Conservation (phyloP, 768 basidiomycete species). For the Podaxis sp. region DNA sequence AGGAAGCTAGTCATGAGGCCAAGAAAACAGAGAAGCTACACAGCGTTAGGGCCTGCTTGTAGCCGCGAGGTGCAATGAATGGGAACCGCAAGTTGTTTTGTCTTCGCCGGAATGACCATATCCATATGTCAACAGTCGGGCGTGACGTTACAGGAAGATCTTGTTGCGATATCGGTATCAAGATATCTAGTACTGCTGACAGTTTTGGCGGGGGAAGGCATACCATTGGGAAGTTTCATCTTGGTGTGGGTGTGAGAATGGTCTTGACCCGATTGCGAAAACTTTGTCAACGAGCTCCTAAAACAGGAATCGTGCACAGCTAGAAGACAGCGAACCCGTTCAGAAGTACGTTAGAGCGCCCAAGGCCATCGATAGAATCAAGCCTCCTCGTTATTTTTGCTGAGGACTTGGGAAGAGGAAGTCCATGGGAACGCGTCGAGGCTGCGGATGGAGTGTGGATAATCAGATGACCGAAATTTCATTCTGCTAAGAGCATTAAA, state of each 20-base stretch:
- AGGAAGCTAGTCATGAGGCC: not conserved
- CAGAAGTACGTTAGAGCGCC: not conserved
- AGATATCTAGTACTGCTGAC: not conserved
- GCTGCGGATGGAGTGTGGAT: conserved; percentile 10
- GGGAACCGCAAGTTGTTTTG: not conserved
- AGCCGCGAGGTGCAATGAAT: not conserved
- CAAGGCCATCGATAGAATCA: conserved; percentile 14
- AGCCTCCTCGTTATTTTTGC: conserved; percentile 2
- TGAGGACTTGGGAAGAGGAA: not conserved
- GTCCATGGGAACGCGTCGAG: conserved; percentile 9
- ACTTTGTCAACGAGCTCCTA: not conserved
- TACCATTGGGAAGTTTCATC: not conserved
- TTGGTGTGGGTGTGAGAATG: conserved; percentile 16
- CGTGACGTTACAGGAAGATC: conserved; percentile 3
- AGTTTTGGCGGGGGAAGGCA: not conserved
- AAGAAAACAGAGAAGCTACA: not conserved
- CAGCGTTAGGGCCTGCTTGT: not conserved
- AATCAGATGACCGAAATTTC: conserved; percentile 7
- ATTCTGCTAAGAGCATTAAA: not conserved
- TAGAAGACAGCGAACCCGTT: not conserved
- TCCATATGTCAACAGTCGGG: not conserved
- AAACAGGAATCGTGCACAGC: not conserved
- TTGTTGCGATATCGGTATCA: not conserved
- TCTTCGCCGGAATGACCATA: not conserved
- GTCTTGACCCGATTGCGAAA: not conserved